Base-by-base conservation (phyloP, 2,329 filamentous ascomycete species). In the Hypoxylon sp. region DNA sequence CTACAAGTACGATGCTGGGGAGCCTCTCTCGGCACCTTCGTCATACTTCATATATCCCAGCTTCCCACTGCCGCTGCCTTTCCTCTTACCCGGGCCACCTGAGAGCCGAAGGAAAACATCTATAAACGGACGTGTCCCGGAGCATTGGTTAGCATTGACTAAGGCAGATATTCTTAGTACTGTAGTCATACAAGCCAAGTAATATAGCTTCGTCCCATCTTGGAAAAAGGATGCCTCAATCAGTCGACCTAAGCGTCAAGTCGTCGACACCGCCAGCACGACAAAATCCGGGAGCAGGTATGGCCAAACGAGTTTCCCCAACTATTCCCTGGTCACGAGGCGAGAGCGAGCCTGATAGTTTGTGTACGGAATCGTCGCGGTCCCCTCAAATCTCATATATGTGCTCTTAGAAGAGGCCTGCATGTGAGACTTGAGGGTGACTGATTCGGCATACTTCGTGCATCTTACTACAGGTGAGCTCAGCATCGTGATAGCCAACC, bases 251-350 rank as follows among this genome's bases (percentile, higher is more conserved):
- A 23, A 56, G 48, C 41, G 55, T 64, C 37, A 58, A 64, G 48
- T 54, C 48, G 26, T 62, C 61, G 31, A 53, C 51, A 45, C 58
- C 58, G 26, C 61, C 55, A 26, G 46, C 61, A 46, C 58, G 61
- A 49, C 61, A 64, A 18, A 64, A 64, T 29, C 61, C 61, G 31
- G 61, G 61, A 24, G 61, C 61, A 59, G 61, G 61, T 64, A 63
- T 57, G 60, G n/a, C 18, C 2, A 51, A 47, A 29, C 43, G 15
- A 48, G 13, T 57, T n/a, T n/a, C 40, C 45, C 29, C 45, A 48
- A 21, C 18, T 35, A 13, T 18, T 18, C 27, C 33, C 46, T 46
- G 35, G 40, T 29, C 18, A 40, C 13, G 50, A 21, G 35, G 23
- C 21, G 43, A 20, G 21, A 20, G 21, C 43, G n/a, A 15, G 20